Base-by-base conservation (phyloP, 2,329 filamentous ascomycete species). In the Aspergillus ochraceoroseus region DNA sequence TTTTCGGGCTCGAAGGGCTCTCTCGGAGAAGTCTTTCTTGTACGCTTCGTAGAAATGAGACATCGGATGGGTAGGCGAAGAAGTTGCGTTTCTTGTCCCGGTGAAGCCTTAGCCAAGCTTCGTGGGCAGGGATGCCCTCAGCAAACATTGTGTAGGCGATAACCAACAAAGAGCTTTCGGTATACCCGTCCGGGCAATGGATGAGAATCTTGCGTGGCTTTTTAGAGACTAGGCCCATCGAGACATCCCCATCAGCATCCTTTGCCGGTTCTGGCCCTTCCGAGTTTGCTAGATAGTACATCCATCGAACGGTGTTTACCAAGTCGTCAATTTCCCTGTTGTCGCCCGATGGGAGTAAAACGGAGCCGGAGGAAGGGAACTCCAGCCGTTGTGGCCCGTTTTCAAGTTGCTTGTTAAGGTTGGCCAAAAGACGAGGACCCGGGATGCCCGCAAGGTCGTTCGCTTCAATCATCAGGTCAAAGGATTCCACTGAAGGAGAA, bases 131-230 rank as follows among this genome's bases (percentile, higher is more conserved):
- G 7, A 80, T 72, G 5, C 87, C 87, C 47, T 92, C 87, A 38
- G 85, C 87, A 64, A 88, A 98, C 75, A 94, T 94, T 61, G 83
- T 87, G 65, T 98, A 98, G 7, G 90, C 87, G 26, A 98, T 79
- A 2, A 79, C 87, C 12, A 98, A 74, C 63, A 98, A 75, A 1
- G 88, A 88, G 1, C 85, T 90, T 65, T 98, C 92, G 0, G 92
- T 98, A 57, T 98, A 98, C 12, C 92, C 92, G 63, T 98, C 92
- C 2, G 83, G 82, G 63, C 92, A 96, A 64, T 96, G 90, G 27
- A 98, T 85, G 20, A 96, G 76, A 22, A 96, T 79, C 58, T 81
- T 88, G 48, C 80, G 72, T 40, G 79, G 71, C 22, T 66, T 65
- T 18, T 59, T 60, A 6, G 47, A 49, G 4, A 59, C 50, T 5